phyloP scores from a whole-genome alignment of 441 rosid species.

The Adansonia grandidieri region DNA sequence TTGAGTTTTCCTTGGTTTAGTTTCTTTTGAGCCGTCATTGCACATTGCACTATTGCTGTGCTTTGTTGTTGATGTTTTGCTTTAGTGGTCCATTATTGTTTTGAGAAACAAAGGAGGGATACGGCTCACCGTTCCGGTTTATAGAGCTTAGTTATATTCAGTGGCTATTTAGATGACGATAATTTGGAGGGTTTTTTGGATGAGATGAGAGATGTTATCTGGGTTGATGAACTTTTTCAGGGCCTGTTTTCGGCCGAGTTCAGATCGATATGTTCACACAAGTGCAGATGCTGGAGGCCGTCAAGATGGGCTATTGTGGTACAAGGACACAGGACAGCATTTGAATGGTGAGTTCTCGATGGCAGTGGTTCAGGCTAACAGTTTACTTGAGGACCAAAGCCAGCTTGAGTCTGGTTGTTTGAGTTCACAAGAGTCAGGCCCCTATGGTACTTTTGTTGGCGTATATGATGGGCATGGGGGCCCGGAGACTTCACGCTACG shows the following conservation, averaged over 20 bases:
- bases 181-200: conserved; percentile 53
- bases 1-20: conserved; percentile 5
- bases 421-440: conserved; percentile 66
- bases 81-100: conserved; percentile 24
- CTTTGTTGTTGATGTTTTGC: conserved; percentile 18
- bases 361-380: conserved; percentile 98
- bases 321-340: conserved; percentile 84
- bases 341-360: conserved; percentile 87
- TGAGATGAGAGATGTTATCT: conserved; percentile 99
- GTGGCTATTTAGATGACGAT: conserved; percentile 45
- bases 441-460: conserved; percentile 89
- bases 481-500: conserved; percentile 81
- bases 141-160: conserved; percentile 22
- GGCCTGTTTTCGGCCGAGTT: conserved; percentile 91
- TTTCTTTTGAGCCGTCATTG: background rate
- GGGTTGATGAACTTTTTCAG: conserved; percentile 78
- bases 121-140: background rate
- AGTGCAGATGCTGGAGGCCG: conserved; percentile 71
- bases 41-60: conserved; percentile 4
- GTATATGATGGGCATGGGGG: conserved; percentile 97
- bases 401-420: conserved; percentile 90
- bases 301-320: conserved; percentile 90
- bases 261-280: conserved; percentile 60
- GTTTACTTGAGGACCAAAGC: conserved; percentile 95
- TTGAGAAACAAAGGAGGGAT: conserved; percentile 34